A percentile compares a stretch with the other conserved stretches of the same genome.
These are phyloP conservation scores for Theobroma grandiflorum DNA, from an alignment of 441 rosid species.

Conservation along the genomic window DNA sequence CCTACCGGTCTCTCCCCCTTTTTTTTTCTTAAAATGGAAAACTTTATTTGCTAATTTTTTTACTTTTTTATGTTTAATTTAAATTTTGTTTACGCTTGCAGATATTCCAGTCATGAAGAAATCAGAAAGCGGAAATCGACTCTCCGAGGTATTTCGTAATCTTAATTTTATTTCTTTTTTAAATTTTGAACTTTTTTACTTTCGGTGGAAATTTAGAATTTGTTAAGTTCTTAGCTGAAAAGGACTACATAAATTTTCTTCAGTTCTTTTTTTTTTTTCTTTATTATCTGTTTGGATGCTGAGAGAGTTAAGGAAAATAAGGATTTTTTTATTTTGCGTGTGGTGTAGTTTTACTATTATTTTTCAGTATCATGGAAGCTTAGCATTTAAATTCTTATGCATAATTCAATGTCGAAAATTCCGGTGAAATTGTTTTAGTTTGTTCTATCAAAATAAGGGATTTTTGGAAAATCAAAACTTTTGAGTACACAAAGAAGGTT, in stretches of 20 bases:
- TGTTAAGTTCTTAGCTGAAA: not conserved
- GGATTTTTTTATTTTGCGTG: not conserved
- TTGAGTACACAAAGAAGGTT: not conserved
- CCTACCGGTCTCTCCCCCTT: slow-evolving; percentile 48
- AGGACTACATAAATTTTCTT: not conserved
- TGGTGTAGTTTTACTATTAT: not conserved
- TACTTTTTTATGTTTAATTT: not conserved
- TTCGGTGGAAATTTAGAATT: not conserved
- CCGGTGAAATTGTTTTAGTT: not conserved
- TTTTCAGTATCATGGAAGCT: not conserved
- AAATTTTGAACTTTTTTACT: not conserved
- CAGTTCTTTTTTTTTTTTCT: not conserved
- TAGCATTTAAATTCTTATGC: not conserved
- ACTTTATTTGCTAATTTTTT: slow-evolving; percentile 7
- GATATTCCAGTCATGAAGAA: slow-evolving; percentile 68
- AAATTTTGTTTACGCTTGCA: slow-evolving; percentile 24
- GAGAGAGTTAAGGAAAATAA: not conserved
- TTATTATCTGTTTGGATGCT: not conserved
- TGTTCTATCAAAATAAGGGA: not conserved
- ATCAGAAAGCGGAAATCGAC: slow-evolving; percentile 83
- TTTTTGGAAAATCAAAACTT: not conserved
- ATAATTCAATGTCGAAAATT: not conserved
- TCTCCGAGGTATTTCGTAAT: slow-evolving; percentile 67
- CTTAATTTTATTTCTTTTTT: not conserved
- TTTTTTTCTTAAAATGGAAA: not conserved